Evolutionary conservation across 225 moss, liverwort and hornwort species (phyloP).

Genomic region (Marchantia polymorpha): DNA sequence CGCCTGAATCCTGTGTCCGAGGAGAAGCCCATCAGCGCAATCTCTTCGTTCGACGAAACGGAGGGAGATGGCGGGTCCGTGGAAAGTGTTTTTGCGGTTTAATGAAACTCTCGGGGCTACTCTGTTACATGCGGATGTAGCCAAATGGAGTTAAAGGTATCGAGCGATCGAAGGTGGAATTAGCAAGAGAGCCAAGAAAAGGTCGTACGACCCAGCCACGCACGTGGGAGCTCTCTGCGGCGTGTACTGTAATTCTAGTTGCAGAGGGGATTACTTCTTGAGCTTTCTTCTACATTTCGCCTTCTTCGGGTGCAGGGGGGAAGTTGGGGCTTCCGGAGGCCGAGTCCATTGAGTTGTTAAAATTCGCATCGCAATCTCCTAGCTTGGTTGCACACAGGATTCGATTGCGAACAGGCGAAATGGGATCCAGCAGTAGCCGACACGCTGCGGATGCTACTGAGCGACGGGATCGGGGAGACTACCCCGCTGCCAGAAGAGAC

Average conservation of each 20-base stretch:
- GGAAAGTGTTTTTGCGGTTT: background rate
- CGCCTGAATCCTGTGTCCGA: background rate
- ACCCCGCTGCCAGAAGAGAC: slow-evolving; percentile 33
- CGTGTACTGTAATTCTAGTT: background rate
- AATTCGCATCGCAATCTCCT: background rate
- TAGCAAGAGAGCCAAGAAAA: slow-evolving; percentile 9
- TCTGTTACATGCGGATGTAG: background rate
- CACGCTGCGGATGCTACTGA: slow-evolving; percentile 28
- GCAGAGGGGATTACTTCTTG: background rate
- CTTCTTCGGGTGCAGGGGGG: background rate
- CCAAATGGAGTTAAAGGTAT: background rate
- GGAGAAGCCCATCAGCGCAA: background rate
- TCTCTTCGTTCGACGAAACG: background rate
- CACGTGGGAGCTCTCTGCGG: background rate
- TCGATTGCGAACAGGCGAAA: slow-evolving; percentile 7
- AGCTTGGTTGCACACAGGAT: background rate
- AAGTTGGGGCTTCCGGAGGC: background rate
- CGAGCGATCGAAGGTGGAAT: background rate
- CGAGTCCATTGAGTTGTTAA: background rate
- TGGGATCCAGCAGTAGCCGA: slow-evolving; percentile 51
- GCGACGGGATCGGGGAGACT: slow-evolving; percentile 39
- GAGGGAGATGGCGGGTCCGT: background rate
- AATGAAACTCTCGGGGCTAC: background rate
- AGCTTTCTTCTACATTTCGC: background rate
- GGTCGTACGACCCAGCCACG: background rate